phyloP scores from a whole-genome alignment of 2,329 filamentous ascomycete species.

The Scortechinia acanthostroma region DNA sequence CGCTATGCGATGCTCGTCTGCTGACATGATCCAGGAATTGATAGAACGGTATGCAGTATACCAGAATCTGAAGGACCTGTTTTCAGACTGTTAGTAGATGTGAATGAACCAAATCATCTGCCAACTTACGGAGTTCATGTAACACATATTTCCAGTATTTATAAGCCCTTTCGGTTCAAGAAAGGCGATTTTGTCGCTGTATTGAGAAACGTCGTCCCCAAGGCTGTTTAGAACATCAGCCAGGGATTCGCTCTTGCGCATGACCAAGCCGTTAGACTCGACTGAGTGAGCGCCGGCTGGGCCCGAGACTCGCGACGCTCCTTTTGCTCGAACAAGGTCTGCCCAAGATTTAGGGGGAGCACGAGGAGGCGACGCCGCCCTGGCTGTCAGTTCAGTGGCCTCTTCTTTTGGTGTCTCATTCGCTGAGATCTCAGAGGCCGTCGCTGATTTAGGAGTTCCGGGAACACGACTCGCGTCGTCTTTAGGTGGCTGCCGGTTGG shows the following conservation, averaged over 20 bases:
- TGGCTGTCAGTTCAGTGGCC: no score
- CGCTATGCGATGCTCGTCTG: constrained; percentile 77
- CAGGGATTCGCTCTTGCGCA: constrained; percentile 34
- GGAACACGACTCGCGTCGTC: not conserved
- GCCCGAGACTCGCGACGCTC: not conserved
- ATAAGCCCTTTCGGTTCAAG: constrained; percentile 87
- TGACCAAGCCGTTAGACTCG: not conserved
- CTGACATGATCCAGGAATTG: constrained; percentile 83
- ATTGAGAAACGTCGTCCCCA: constrained; percentile 50
- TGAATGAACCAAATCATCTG: constrained; percentile 25
- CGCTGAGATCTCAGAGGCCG: not conserved
- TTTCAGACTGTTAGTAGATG: constrained; percentile 30
- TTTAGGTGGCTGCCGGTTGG: not conserved
- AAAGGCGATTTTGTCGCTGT: constrained; percentile 63
- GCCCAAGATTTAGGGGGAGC: not conserved
- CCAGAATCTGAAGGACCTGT: constrained; percentile 89
- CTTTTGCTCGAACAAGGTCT: not conserved
- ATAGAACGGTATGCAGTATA: constrained; percentile 91
- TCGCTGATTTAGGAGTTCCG: not conserved
- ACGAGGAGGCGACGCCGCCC: not conserved
- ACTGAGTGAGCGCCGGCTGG: not conserved
- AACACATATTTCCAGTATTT: constrained; percentile 98
- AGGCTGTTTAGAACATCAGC: constrained; percentile 73
- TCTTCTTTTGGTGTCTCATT: not conserved
- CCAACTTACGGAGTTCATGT: constrained; percentile 3